Base-by-base conservation (phyloP, 331 rosid species). In the Malus hybrid region DNA sequence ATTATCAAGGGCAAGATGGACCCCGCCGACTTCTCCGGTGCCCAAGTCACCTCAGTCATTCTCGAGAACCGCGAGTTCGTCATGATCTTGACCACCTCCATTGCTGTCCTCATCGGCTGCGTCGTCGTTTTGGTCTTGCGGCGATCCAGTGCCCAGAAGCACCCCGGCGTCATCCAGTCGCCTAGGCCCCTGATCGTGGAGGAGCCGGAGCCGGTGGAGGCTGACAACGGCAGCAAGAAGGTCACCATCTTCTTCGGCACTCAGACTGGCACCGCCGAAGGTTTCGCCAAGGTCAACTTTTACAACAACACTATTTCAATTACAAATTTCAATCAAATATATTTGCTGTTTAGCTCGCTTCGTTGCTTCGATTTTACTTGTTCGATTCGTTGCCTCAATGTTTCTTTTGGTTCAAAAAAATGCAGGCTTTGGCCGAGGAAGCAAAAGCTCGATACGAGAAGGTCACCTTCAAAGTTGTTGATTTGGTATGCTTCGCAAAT, bases 221-320 rank as follows among this genome's bases (percentile, higher is more conserved):
- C 13, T 10, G 99, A 95, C 14, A 96, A 88, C 55, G 99, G 98
- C 13, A 83, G 74, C 54, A 92, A 89, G 82, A 92, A 90, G 85
- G 96, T 92, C 64, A 90, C 91, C 24, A 76, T 95, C 86, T 89
- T 95, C 87, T 95, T 89, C 69, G 99, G 99, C 19, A 95, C 99
- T 19, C 99, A 95, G 77, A 95, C 99, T 62, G 99, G 99, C 4
- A 92, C 98, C 2, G 99, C 99, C 3, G 99, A 95, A 88, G 99
- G 99, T 5, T 95, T 95, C 62, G 90, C 99, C 6, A 95, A 95
- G 93, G 98, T 93, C 64, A 18, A 10, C 1, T 48, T 48, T 64
- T 31, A 2, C 22, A 8, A 27, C 10, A 50, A 9, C 11, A 31
- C 5, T 10, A 19, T n/a, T n/a, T 76, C 12, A 11, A 42, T 46